Base-by-base conservation (phyloP, 1,284 basidiomycete species). In the Exobasidium rhododendri region DNA sequence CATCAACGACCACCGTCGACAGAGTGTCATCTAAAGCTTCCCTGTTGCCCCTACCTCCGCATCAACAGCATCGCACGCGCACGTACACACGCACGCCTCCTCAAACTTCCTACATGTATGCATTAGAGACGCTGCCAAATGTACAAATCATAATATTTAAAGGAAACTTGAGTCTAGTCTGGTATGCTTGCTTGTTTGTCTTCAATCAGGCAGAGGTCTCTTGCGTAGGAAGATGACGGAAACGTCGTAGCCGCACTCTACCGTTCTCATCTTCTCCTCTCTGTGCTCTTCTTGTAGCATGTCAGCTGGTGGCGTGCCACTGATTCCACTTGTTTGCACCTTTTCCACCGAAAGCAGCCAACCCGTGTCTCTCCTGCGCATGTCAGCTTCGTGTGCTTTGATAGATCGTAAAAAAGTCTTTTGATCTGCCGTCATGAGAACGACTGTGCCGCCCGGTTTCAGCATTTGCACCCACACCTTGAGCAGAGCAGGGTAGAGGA, bases 371-470 rank as follows among this genome's bases (percentile, higher is more conserved):
- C 24, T 43, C 28, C 30, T 58, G 17, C 59, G 31, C 30, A 22
- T 22, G 45, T 43, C 20, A n/a, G 43, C 59, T 40, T 61, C 59
- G 26, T 32, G 26, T 30, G 30, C 51, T 13, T 28, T 44, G 6
- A 45, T 17, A 22, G 53, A 32, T 7, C 61, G 56, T 40, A 44
- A 14, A 14, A 64, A 26, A 35, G 30, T 51, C 10, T 35, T 52
- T 31, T 55, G 43, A 22, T 64, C 58, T 1, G 51, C 60, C 17
- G 62, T 64, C 51, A 64, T 52, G 7, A 61, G 13, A 4, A 64
- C 4, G 5, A 44, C 62, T 22, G 22, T 40, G 30, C 30, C 51
- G 4, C 53, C 51, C 11, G 62, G 58, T 26, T 56, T 55, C 1
- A 64, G 59, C 3, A 54, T 14, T 30, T 13, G 13, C 22, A 20